Conservation (phyloP, 2,329 filamentous ascomycete genomes). For the Didymella arachidicola region DNA sequence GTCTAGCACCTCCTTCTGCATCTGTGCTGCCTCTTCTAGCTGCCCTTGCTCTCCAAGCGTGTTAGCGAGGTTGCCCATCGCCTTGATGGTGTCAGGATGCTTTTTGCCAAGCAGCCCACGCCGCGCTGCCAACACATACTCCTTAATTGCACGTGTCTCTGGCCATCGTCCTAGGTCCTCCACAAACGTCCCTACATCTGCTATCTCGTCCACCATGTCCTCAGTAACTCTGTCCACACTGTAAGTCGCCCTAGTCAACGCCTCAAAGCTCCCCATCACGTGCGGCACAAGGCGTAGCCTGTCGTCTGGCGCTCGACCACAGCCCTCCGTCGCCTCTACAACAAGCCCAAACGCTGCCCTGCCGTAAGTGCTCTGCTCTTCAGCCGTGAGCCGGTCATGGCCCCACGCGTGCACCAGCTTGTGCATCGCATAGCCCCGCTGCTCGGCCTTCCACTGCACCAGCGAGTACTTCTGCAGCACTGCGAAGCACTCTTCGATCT, state of each 20-base stretch:
- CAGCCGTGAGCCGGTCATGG: constrained; percentile 17
- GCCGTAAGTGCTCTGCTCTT: constrained; percentile 17
- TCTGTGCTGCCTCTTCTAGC: background rate
- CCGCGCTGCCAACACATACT: constrained; percentile 5
- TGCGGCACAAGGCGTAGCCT: constrained; percentile 23
- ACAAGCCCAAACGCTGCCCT: constrained; percentile 10
- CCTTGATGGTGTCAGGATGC: background rate
- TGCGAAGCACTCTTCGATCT: constrained; percentile 20
- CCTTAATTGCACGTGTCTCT: constrained; percentile 12
- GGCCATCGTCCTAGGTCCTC: constrained; percentile 5
- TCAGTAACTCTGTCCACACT: background rate
- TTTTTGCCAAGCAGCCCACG: constrained; percentile 9
- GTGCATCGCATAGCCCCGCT: constrained; percentile 31
- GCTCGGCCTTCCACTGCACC: constrained; percentile 27
- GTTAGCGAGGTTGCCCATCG: background rate
- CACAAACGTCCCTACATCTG: background rate
- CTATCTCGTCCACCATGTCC: background rate
- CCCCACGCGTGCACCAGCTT: constrained; percentile 34
- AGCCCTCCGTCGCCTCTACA: background rate
- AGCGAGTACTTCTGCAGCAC: constrained; percentile 25
- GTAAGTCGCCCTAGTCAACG: background rate
- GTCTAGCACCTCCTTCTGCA: background rate
- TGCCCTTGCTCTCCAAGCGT: background rate
- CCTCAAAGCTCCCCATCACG: constrained; percentile 23
- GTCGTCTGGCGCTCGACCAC: constrained; percentile 6